A percentile compares a stretch with the other conserved stretches of the same genome.
Conservation (phyloP, 106 monocot genomes). For the Apostasia shenzhenica region DNA sequence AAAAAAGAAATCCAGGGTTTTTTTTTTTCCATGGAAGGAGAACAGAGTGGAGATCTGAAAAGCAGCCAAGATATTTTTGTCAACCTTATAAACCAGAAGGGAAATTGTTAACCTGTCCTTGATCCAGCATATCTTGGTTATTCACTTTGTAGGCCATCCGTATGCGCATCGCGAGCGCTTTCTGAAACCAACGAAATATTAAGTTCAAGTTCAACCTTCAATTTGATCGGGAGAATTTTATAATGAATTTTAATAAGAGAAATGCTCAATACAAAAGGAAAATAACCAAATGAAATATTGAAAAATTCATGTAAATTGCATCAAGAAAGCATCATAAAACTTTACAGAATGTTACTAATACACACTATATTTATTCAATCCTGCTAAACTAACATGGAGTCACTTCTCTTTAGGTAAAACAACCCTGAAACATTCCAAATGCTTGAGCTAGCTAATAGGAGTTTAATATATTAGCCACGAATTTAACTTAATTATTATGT, state of each 20-base stretch:
- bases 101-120: slow-evolving; percentile 91
- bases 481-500: no score
- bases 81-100: slow-evolving; percentile 59
- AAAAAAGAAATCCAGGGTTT: no score
- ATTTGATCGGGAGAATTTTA: background rate
- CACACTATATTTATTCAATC: no score
- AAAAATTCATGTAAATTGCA: background rate
- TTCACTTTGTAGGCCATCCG: slow-evolving; percentile 83
- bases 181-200: slow-evolving; percentile 24
- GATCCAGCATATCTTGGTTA: slow-evolving; percentile 73
- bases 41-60: no score
- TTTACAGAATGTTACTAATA: no score
- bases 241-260: background rate
- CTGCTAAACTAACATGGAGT: no score
- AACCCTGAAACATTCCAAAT: no score
- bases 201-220: background rate
- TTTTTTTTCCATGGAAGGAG: no score
- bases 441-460: no score
- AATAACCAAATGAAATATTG: background rate
- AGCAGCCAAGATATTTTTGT: background rate
- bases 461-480: no score
- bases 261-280: background rate
- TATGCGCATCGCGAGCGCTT: slow-evolving; percentile 93
- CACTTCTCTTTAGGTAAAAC: no score
- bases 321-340: no score